Base-by-base conservation (phyloP, 2,329 filamentous ascomycete genomes). In the Nectriaceae sp. region DNA sequence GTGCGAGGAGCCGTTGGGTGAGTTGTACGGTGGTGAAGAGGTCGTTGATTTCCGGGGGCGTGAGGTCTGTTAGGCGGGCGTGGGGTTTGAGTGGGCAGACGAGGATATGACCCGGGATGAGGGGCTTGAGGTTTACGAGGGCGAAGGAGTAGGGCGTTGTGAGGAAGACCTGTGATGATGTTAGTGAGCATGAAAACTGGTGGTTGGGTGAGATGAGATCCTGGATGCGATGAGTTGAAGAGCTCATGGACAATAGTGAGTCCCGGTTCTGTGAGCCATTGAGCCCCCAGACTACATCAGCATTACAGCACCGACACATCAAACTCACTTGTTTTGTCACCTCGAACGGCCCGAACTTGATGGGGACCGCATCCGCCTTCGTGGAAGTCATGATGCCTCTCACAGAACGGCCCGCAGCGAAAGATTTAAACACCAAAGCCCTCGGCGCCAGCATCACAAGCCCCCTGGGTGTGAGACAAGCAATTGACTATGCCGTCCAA, bases 111-210 rank as follows among this genome's bases (percentile, higher is more conserved):
- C 94, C 94, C 0, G 92, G 91, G 2, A 97, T 80, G 31, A 99
- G 82, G 20, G 94, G 94, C 72, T 96, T 97, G 67, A 97, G 83
- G 73, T 99, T 99, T 49, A 97, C 92, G 54, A 97, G 79, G 45
- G 90, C 91, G 74, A 91, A 97, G 59, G 87, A 89, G 62, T 88
- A 79, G 1, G 82, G 78, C 2, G 92, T 96, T 56, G 78, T 77
- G 70, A 95, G 83, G 75, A 97, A 97, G 74, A 97, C 90, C 88
- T 97, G 59, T 4, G 16, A 49, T n/a, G 44, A 50, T 11, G 33
- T 33, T 22, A 36, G 16, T 16, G 6, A 33, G 20, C 6, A 37
- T 13, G 24, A 21, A 38, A 11, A 8, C 15, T 20, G 5, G 35
- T 40, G 44, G 20, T 46, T 16, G 40, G 18, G 19, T 8, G 38